Conservation (phyloP, 2,329 filamentous ascomycete species). For the Cryphonectria parasitica region DNA sequence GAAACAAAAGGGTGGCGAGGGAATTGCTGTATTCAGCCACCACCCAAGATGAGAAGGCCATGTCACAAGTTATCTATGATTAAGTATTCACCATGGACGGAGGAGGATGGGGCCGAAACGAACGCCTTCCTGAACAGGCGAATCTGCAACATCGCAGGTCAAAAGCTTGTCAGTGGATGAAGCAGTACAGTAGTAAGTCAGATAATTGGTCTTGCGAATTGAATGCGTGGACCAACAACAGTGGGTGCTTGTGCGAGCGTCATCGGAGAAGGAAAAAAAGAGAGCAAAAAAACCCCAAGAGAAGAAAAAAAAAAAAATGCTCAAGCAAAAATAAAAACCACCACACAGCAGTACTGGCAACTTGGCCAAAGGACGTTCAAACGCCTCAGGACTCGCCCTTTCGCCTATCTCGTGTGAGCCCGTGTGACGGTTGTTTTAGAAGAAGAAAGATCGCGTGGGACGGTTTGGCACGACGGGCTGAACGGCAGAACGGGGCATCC, state of each 20-base stretch:
- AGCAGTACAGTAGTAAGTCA: neutral
- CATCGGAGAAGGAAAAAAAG: neutral
- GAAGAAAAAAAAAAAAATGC: neutral
- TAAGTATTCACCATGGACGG: neutral
- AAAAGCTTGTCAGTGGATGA: neutral
- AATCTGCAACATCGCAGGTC: neutral
- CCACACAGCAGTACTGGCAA: too few species aligned
- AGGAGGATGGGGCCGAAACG: constrained; percentile 3
- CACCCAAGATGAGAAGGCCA: neutral
- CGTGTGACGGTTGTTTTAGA: neutral
- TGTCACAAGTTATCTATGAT: neutral
- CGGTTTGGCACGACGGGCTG: neutral
- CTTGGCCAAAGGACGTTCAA: neutral
- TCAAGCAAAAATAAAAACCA: neutral
- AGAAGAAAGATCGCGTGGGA: neutral
- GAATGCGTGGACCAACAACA: neutral
- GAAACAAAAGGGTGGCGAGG: neutral
- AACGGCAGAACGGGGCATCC: too few species aligned
- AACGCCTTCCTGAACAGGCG: constrained; percentile 14
- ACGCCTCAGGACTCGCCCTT: neutral
- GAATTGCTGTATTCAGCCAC: neutral
- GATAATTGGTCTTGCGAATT: neutral
- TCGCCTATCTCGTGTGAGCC: neutral
- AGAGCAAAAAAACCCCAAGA: too few species aligned
- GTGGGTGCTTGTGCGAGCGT: neutral